A percentile compares a stretch with the other conserved stretches of the same genome.
Conservation (phyloP, 2,329 filamentous ascomycete genomes). For the Pseudocercospora pini-densiflorae region DNA sequence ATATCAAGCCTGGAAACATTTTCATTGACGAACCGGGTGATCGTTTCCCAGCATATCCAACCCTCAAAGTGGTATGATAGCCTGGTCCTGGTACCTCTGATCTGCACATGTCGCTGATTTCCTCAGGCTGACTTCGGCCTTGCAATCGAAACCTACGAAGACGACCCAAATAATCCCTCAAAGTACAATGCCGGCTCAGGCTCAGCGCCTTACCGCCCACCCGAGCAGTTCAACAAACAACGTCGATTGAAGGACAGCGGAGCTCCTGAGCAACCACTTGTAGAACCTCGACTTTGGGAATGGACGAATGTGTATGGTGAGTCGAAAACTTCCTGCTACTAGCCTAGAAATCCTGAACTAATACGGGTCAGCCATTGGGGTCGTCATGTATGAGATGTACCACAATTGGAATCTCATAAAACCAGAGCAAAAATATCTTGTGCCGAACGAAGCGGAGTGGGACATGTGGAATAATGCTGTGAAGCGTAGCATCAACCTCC, state of each 20-base stretch:
- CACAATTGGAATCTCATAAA: background rate
- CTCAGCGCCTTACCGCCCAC: background rate
- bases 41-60: constrained; percentile 14
- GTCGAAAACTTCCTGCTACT: background rate
- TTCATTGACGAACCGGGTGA: constrained; percentile 60
- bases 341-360: background rate
- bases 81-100: background rate
- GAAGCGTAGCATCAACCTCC: background rate
- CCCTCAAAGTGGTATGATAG: constrained; percentile 7
- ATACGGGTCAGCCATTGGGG: background rate
- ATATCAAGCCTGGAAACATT: constrained; percentile 98
- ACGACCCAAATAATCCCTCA: background rate
- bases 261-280: background rate
- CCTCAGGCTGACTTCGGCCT: constrained; percentile 12
- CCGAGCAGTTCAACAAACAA: background rate
- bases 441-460: background rate
- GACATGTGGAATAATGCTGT: background rate
- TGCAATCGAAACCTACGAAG: constrained; percentile 5
- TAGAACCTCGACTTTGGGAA: background rate
- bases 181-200: background rate
- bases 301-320: background rate
- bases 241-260: background rate
- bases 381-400: background rate
- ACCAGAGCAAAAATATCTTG: background rate
- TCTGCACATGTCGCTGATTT: background rate